Percentiles rank a stretch among this genome's conserved stretches.
phyloP scores from a whole-genome alignment of 169 alveolate species.

The Cryptosporidium muris region DNA sequence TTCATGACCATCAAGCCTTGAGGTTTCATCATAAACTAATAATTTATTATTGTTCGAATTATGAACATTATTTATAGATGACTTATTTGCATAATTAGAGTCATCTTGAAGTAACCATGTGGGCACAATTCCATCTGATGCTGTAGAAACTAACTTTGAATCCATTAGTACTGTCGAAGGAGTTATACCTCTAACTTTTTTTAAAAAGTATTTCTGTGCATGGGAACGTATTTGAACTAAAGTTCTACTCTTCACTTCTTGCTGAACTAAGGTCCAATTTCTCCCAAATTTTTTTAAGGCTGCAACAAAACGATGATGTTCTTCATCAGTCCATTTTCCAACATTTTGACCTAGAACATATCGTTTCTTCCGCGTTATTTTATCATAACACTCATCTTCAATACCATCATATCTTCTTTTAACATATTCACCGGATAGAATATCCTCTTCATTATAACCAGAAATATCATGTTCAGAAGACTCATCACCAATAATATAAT shows the following conservation, averaged over 20 bases:
- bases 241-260: slow-evolving; percentile 78
- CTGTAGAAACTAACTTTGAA: slow-evolving; percentile 61
- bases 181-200: slow-evolving; percentile 66
- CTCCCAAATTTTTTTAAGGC: slow-evolving; percentile 79
- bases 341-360: slow-evolving; percentile 67
- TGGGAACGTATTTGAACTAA: slow-evolving; percentile 81
- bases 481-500: slow-evolving; percentile 54
- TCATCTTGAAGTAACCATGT: slow-evolving; percentile 70
- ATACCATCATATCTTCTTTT: slow-evolving; percentile 50
- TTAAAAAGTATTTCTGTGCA: slow-evolving; percentile 82
- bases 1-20: background rate
- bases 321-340: slow-evolving; percentile 82
- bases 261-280: slow-evolving; percentile 81
- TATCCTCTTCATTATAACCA: slow-evolving; percentile 56
- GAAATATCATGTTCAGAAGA: slow-evolving; percentile 47
- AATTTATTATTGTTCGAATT: slow-evolving; percentile 6
- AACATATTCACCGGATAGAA: slow-evolving; percentile 2
- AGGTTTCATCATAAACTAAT: slow-evolving; percentile 6
- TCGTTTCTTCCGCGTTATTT: slow-evolving; percentile 42
- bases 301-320: slow-evolving; percentile 77
- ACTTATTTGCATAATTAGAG: slow-evolving; percentile 55
- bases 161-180: slow-evolving; percentile 55
- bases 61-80: slow-evolving; percentile 30
- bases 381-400: slow-evolving; percentile 49
- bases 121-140: slow-evolving; percentile 69